phyloP scores from a whole-genome alignment of 169 alveolate genomes.

The Cryptosporidium canis region DNA sequence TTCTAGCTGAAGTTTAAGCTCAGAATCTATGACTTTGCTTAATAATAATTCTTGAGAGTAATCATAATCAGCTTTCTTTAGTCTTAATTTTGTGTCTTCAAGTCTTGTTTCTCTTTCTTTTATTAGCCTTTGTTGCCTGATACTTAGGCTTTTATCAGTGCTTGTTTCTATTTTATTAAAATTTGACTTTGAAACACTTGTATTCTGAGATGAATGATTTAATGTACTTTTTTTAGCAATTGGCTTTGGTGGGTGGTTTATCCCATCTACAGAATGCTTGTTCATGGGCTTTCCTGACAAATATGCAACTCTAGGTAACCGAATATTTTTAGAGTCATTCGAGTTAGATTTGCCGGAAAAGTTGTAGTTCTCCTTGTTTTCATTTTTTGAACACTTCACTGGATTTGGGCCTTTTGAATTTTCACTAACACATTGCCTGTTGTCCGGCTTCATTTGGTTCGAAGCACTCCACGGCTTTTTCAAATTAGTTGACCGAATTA shows the following conservation, averaged over 20 bases:
- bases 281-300: background rate
- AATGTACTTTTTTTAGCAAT: background rate
- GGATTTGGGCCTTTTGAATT: background rate
- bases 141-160: background rate
- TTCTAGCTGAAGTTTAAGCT: constrained; percentile 35
- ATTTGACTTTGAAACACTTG: background rate
- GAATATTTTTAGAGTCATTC: background rate
- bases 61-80: background rate
- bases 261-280: background rate
- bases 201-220: background rate
- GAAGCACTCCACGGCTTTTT: background rate
- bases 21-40: background rate
- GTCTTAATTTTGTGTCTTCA: background rate
- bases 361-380: background rate
- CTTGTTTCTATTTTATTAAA: background rate
- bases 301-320: constrained; percentile 57
- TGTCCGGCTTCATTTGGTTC: background rate
- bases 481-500: background rate
- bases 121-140: constrained; percentile 48
- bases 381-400: background rate
- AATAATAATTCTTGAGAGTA: background rate
- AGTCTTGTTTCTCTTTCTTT: constrained; percentile 39
- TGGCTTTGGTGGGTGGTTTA: background rate
- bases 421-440: background rate
- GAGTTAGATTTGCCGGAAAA: background rate